A percentile compares a stretch with the other conserved stretches of the same genome.
Evolutionary conservation across 192 early-diverging fungal species (phyloP).

Genomic region (Backusella psychrophila): DNA sequence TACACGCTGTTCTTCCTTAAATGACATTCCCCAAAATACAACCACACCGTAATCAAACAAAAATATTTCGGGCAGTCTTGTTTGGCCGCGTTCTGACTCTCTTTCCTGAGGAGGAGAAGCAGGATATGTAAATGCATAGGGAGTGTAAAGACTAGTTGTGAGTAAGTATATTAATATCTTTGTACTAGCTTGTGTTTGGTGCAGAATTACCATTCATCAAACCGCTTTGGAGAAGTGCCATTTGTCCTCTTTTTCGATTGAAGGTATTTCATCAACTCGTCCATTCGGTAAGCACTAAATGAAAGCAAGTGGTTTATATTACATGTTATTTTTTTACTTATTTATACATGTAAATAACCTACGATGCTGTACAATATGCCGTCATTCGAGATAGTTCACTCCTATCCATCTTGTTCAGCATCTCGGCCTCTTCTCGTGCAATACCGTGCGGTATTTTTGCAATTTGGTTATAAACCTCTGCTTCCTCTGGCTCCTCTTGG

Average conservation of each 20-base stretch:
- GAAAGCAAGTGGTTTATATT: neutral
- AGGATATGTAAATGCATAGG: slow-evolving; percentile 44
- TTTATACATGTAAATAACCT: slow-evolving; percentile 15
- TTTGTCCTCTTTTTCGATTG: slow-evolving; percentile 61
- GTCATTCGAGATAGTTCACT: slow-evolving; percentile 76
- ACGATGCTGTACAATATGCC: slow-evolving; percentile 82
- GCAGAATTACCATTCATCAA: slow-evolving; percentile 71
- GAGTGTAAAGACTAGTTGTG: slow-evolving; percentile 47
- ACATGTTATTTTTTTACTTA: neutral
- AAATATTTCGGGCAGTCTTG: slow-evolving; percentile 64
- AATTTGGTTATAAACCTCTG: slow-evolving; percentile 71
- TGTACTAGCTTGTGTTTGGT: neutral
- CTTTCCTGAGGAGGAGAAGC: slow-evolving; percentile 40
- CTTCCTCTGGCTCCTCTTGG: slow-evolving; percentile 56
- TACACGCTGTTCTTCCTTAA: slow-evolving; percentile 74
- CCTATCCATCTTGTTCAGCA: slow-evolving; percentile 72
- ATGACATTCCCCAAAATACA: slow-evolving; percentile 95
- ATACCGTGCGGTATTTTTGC: slow-evolving; percentile 55
- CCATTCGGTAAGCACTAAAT: slow-evolving; percentile 65
- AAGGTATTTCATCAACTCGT: slow-evolving; percentile 73
- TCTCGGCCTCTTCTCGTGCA: slow-evolving; percentile 66
- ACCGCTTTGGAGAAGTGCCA: slow-evolving; percentile 67
- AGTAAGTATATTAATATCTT: neutral
- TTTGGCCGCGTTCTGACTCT: neutral
- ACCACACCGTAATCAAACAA: slow-evolving; percentile 94